These are phyloP conservation scores for Xerocomellus dryophilus DNA, from an alignment of 768 basidiomycete genomes.

Conservation along the genomic window DNA sequence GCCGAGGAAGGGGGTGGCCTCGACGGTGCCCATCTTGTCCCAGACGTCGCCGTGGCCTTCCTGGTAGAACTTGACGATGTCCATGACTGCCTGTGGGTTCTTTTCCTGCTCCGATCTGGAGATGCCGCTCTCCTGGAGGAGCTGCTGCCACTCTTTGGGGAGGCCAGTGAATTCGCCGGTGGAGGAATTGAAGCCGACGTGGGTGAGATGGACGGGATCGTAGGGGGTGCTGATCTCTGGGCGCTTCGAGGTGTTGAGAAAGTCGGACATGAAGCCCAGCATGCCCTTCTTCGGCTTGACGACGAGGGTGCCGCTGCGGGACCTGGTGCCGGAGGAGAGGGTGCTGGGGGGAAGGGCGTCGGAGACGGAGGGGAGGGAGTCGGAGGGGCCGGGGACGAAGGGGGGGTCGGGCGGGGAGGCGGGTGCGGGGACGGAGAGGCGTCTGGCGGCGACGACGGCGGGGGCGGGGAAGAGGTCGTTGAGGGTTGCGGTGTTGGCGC, in stretches of 20 bases:
- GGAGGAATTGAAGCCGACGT: conserved; percentile 98
- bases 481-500: conserved; percentile 80
- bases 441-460: conserved; percentile 42
- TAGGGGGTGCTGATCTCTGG: conserved; percentile 96
- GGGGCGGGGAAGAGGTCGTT: conserved; percentile 64
- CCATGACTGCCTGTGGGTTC: conserved; percentile 97
- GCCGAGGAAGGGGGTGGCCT: conserved; percentile 20
- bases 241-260: conserved; percentile 64
- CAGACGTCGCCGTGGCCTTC: conserved; percentile 78
- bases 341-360: conserved; percentile 11
- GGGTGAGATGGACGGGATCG: conserved; percentile 98
- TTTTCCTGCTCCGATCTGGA: conserved; percentile 93
- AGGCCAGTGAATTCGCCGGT: conserved; percentile 98
- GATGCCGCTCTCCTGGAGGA: conserved; percentile 93
- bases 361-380: conserved; percentile 23
- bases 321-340: conserved; percentile 31
- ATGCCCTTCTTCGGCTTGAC: conserved; percentile 61
- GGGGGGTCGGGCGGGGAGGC: conserved; percentile 17
- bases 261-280: conserved; percentile 49
- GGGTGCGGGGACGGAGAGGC: conserved; percentile 48
- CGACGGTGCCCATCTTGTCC: conserved; percentile 78
- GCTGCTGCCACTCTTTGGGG: conserved; percentile 98
- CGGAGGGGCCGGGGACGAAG: conserved; percentile 21
- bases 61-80: conserved; percentile 98
- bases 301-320: conserved; percentile 43